A percentile compares a stretch with the other conserved stretches of the same genome.
Conservation (phyloP, 1,284 basidiomycete genomes). For the Taiwanofungus camphoratus region DNA sequence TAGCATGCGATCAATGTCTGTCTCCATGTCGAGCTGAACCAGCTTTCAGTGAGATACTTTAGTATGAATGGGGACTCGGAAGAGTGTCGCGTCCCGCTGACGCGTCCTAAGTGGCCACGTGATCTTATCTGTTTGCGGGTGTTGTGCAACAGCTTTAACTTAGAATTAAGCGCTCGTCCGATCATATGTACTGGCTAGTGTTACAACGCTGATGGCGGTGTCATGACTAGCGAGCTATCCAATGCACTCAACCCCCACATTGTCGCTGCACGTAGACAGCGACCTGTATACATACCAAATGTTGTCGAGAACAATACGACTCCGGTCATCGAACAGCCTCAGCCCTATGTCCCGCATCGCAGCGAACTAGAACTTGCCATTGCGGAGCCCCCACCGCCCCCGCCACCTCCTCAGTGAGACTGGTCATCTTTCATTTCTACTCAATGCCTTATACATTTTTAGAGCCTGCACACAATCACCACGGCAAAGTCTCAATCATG, state of each 20-base stretch:
- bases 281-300: conserved; percentile 16
- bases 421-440: background rate
- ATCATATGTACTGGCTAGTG: background rate
- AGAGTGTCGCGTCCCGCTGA: conserved; percentile 28
- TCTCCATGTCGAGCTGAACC: conserved; percentile 37
- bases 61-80: conserved; percentile 5
- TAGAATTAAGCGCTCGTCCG: background rate
- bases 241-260: conserved; percentile 69
- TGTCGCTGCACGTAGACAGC: conserved; percentile 33
- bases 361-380: conserved; percentile 58
- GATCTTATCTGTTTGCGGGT: conserved; percentile 18
- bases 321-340: conserved; percentile 6
- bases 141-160: conserved; percentile 29
- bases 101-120: conserved; percentile 27
- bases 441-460: conserved; percentile 10
- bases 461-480: conserved; percentile 1
- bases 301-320: background rate
- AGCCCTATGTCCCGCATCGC: conserved; percentile 39
- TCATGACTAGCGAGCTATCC: conserved; percentile 60
- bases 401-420: conserved; percentile 8
- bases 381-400: conserved; percentile 34
- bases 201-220: conserved; percentile 13
- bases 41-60: background rate
- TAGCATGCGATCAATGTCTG: conserved; percentile 52
- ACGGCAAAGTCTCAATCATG: conserved; percentile 12